phyloP scores from a whole-genome alignment of 768 basidiomycete species.

The Crucibulum laeve region DNA sequence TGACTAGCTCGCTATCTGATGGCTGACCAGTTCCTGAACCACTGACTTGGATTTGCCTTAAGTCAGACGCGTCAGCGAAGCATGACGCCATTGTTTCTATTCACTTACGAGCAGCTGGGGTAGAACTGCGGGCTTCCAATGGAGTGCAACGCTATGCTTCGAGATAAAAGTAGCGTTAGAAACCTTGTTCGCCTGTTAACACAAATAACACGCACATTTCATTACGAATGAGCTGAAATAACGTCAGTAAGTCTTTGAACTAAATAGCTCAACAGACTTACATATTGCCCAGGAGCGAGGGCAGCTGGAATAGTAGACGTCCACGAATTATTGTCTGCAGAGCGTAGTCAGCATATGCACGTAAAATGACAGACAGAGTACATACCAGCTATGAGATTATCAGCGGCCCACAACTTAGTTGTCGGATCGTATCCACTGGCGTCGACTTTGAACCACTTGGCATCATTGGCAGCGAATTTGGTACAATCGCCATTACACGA shows the following conservation, averaged over 20 bases:
- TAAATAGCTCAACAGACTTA: conserved; percentile 18
- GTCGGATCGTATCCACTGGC: conserved; percentile 36
- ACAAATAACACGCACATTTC: conserved; percentile 34
- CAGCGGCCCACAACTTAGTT: conserved; percentile 36
- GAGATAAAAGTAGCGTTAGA: conserved; percentile 6
- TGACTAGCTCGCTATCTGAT: conserved; percentile 25
- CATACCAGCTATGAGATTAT: conserved; percentile 35
- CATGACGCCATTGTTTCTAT: too few species aligned
- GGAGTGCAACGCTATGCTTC: conserved; percentile 42
- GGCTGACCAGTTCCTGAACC: conserved; percentile 31
- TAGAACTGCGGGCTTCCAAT: conserved; percentile 36
- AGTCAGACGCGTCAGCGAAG: too few species aligned
- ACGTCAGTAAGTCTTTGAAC: neutral
- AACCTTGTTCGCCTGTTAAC: conserved; percentile 2
- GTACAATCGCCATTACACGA: conserved; percentile 42
- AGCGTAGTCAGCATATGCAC: conserved; percentile 2
- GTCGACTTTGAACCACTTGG: conserved; percentile 48
- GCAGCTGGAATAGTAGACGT: conserved; percentile 36
- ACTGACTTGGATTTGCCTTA: conserved; percentile 31
- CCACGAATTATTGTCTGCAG: conserved; percentile 33
- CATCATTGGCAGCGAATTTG: conserved; percentile 28
- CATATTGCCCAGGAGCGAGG: conserved; percentile 44
- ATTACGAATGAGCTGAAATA: conserved; percentile 36
- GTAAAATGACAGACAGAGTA: conserved; percentile 4
- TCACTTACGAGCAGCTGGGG: conserved; percentile 45